Percentiles rank a stretch among this genome's conserved stretches.
Conservation (phyloP, 2,329 filamentous ascomycete species). For the Cryphonectria parasitica region DNA sequence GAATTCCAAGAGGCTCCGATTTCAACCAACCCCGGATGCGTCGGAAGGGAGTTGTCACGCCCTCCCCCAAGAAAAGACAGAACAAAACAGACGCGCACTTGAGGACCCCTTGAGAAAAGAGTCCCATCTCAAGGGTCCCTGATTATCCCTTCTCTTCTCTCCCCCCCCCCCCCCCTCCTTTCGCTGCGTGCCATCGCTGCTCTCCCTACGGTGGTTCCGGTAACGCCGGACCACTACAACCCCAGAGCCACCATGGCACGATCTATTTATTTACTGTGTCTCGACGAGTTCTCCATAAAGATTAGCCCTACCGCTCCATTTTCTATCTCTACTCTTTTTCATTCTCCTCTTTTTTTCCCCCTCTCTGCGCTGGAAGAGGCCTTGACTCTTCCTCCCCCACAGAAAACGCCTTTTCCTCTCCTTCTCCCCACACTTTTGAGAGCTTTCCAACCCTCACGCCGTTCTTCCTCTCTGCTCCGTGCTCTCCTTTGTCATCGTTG, state of each 20-base stretch:
- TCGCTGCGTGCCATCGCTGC: not conserved
- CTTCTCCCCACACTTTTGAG: not conserved
- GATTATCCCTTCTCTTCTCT: not conserved
- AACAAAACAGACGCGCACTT: not conserved
- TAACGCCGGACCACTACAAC: not conserved
- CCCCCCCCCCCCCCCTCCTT: not conserved
- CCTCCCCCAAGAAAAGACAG: not conserved
- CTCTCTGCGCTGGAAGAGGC: not conserved
- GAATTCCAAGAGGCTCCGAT: not conserved
- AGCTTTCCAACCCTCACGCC: too few species aligned
- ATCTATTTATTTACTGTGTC: not conserved
- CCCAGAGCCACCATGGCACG: not conserved
- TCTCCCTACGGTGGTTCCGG: slow-evolving; percentile 1
- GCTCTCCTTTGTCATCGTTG: not conserved
- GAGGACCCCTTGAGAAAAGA: not conserved
- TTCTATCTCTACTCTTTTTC: not conserved
- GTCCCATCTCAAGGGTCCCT: not conserved
- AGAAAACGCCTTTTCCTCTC: not conserved
- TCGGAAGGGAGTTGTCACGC: not conserved
- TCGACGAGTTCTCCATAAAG: not conserved
- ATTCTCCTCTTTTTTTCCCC: not conserved
- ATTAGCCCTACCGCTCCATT: not conserved
- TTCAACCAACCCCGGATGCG: not conserved
- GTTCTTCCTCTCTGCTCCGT: not conserved
- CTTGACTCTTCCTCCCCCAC: not conserved